These are phyloP conservation scores for Fusarium liriodendri DNA, from an alignment of 2,329 filamentous ascomycete species.

Conservation along the genomic window DNA sequence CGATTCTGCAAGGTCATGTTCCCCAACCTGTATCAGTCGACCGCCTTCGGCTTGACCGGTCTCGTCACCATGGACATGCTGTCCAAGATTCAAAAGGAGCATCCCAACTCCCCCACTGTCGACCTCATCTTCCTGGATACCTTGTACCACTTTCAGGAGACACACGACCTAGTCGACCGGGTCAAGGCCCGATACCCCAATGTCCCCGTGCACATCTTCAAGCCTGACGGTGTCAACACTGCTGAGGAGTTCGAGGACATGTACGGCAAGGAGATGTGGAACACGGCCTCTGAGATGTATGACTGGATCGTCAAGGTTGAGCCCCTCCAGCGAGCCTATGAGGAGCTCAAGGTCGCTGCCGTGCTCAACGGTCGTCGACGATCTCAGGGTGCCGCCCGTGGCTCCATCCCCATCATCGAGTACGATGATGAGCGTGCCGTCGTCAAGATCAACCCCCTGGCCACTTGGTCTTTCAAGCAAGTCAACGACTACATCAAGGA, in stretches of 20 bases:
- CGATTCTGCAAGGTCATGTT: slow-evolving; percentile 93
- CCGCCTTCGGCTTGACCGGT: slow-evolving; percentile 84
- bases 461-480: slow-evolving; percentile 92
- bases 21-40: slow-evolving; percentile 88
- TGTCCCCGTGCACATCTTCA: slow-evolving; percentile 88
- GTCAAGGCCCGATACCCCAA: slow-evolving; percentile 82
- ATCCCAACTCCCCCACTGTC: slow-evolving; percentile 68
- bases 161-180: slow-evolving; percentile 77
- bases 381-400: slow-evolving; percentile 93
- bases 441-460: slow-evolving; percentile 97
- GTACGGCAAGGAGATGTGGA: slow-evolving; percentile 87
- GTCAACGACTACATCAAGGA: slow-evolving; percentile 89
- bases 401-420: slow-evolving; percentile 90
- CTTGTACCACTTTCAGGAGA: slow-evolving; percentile 84
- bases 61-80: slow-evolving; percentile 89
- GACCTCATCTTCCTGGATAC: slow-evolving; percentile 87
- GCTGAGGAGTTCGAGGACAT: slow-evolving; percentile 81
- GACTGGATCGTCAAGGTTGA: slow-evolving; percentile 99
- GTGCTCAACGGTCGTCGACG: slow-evolving; percentile 92
- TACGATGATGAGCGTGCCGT: slow-evolving; percentile 87
- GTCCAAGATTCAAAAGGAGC: slow-evolving; percentile 75
- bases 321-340: slow-evolving; percentile 91
- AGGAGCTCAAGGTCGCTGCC: slow-evolving; percentile 86
- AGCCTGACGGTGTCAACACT: slow-evolving; percentile 80
- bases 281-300: slow-evolving; percentile 87